Percentiles rank a stretch among this genome's conserved stretches.
These are phyloP conservation scores for Lipomyces yamadae DNA, from an alignment of 805 yeast genomes.

Conservation along the genomic window DNA sequence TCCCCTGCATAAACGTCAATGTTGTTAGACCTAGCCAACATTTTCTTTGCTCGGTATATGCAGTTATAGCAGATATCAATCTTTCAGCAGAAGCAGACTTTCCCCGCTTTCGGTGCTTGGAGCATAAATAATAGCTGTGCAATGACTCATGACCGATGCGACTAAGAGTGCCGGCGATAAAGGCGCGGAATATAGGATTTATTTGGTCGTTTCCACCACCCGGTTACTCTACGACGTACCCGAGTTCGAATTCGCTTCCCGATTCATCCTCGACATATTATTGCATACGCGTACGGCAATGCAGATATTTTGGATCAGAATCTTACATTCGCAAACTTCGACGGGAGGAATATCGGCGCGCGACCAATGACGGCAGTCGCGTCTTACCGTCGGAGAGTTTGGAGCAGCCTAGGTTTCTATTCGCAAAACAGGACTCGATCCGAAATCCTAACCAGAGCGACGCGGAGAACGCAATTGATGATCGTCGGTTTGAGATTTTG, in stretches of 20 bases:
- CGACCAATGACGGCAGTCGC: neutral
- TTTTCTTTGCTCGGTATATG: neutral
- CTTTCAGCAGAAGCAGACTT: no score
- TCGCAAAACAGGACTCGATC: neutral
- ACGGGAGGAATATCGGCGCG: neutral
- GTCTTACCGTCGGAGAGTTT: neutral
- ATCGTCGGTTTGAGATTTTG: neutral
- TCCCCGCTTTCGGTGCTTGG: neutral
- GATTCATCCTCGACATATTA: neutral
- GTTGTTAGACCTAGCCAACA: neutral
- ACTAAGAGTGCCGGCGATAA: neutral
- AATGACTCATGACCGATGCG: constrained; percentile 2
- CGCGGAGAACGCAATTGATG: neutral
- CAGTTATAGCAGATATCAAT: no score
- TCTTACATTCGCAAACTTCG: neutral
- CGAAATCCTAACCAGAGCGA: neutral
- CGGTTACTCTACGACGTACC: neutral
- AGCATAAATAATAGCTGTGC: neutral
- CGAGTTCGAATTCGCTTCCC: neutral
- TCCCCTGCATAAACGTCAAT: constrained; percentile 1
- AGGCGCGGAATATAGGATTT: neutral
- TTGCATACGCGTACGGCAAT: neutral
- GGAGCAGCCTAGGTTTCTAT: neutral
- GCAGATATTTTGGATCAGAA: neutral
- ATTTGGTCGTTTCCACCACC: neutral